A percentile compares a stretch with the other conserved stretches of the same genome.
Conservation (phyloP, 495 filamentous ascomycete genomes). For the Trichodelitschia bisporula region DNA sequence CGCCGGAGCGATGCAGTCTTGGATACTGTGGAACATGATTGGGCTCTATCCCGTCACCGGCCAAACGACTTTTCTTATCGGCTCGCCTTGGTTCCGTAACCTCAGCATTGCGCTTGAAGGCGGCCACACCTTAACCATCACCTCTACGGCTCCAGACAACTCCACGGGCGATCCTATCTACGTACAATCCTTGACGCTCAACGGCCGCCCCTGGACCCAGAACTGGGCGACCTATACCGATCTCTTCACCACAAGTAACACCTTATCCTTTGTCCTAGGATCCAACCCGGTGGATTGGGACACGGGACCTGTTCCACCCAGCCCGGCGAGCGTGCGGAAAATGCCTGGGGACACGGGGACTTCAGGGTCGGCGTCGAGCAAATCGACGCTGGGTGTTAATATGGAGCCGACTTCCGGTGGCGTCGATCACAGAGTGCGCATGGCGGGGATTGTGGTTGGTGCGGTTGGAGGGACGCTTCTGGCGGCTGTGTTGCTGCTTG, state of each 20-base stretch:
- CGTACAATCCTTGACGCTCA: constrained; percentile 15
- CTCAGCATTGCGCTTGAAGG: constrained; percentile 29
- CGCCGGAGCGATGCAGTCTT: constrained; percentile 45
- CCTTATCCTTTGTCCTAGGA: background rate
- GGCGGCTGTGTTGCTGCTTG: no score
- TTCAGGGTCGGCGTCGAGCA: no score
- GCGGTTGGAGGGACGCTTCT: no score
- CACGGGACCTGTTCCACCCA: background rate
- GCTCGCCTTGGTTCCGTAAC: constrained; percentile 34
- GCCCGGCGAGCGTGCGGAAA: background rate
- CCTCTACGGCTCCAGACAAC: constrained; percentile 20
- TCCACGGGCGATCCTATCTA: constrained; percentile 9
- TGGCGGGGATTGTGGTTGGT: no score
- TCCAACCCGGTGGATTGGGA: background rate
- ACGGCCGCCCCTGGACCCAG: constrained; percentile 12
- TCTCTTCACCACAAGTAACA: constrained; percentile 7
- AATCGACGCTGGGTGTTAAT: no score
- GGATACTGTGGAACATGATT: constrained; percentile 46
- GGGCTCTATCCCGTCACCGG: constrained; percentile 41
- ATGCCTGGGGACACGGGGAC: no score
- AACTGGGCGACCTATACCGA: constrained; percentile 16
- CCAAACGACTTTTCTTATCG: constrained; percentile 38
- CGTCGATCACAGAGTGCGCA: no score
- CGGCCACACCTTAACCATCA: constrained; percentile 30
- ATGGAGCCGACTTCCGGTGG: no score